Percentiles rank a stretch among this genome's conserved stretches.
Evolutionary conservation across 495 filamentous ascomycete genomes (phyloP).

Genomic region (Penicillium manginii): DNA sequence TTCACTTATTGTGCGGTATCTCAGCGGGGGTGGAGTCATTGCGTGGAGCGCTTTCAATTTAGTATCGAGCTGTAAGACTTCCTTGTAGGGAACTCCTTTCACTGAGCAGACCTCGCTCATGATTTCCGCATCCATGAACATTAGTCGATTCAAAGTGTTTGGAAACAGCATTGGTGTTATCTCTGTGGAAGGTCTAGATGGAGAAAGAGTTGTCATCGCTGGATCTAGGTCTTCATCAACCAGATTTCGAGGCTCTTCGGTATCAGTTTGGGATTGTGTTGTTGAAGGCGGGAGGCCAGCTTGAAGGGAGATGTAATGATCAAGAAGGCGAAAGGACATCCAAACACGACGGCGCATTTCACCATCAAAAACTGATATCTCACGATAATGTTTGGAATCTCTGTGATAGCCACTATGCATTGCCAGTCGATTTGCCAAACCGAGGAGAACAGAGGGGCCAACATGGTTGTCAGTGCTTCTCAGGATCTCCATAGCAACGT

Average conservation of each 20-base stretch:
- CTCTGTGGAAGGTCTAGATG: slow-evolving; percentile 28
- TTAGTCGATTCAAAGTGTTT: slow-evolving; percentile 34
- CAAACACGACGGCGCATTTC: slow-evolving; percentile 44
- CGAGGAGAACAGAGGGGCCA: slow-evolving; percentile 27
- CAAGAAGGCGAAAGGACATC: slow-evolving; percentile 29
- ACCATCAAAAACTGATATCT: slow-evolving; percentile 33
- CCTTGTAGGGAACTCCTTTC: slow-evolving; percentile 63
- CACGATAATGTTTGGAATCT: slow-evolving; percentile 31
- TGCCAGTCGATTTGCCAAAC: slow-evolving; percentile 30
- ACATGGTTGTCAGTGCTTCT: slow-evolving; percentile 26
- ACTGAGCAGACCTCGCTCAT: slow-evolving; percentile 38
- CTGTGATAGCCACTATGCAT: slow-evolving; percentile 41
- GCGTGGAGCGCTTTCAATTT: slow-evolving; percentile 65
- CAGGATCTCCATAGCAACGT: slow-evolving; percentile 27
- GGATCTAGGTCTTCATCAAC: slow-evolving; percentile 40
- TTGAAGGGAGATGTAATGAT: slow-evolving; percentile 39
- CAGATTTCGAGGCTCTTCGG: slow-evolving; percentile 35
- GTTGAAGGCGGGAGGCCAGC: slow-evolving; percentile 39
- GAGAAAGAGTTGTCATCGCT: slow-evolving; percentile 27
- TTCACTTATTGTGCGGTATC: slow-evolving; percentile 66
- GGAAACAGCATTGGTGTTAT: slow-evolving; percentile 32
- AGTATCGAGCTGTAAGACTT: slow-evolving; percentile 71
- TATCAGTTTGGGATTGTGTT: slow-evolving; percentile 33
- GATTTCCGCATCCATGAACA: slow-evolving; percentile 38
- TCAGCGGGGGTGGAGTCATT: slow-evolving; percentile 69